Conservation (phyloP, 2,329 filamentous ascomycete species). For the Xylaria sp. region DNA sequence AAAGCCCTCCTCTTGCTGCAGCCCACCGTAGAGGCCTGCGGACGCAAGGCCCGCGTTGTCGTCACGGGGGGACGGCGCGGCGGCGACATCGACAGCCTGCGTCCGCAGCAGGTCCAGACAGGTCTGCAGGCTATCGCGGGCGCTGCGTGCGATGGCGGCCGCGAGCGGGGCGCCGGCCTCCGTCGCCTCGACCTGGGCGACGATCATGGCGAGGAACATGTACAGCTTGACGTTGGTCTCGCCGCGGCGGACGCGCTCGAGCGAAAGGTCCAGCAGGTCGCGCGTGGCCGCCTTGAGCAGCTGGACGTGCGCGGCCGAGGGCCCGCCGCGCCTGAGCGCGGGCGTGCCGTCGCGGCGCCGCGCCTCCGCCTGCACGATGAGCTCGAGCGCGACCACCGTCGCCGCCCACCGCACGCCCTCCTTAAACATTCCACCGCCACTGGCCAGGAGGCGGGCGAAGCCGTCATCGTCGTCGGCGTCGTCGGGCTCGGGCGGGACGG, state of each 20-base stretch:
- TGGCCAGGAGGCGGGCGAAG: conserved; percentile 42
- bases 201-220: conserved; percentile 43
- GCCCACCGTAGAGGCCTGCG: conserved; percentile 18
- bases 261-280: conserved; percentile 34
- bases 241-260: conserved; percentile 40
- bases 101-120: conserved; percentile 36
- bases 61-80: conserved; percentile 6
- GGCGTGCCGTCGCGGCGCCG: conserved; percentile 36
- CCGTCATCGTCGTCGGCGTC: too few relatives aligned
- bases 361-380: conserved; percentile 38
- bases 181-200: conserved; percentile 44
- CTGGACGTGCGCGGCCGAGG: conserved; percentile 34
- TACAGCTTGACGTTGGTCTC: conserved; percentile 50
- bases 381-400: conserved; percentile 40
- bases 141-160: conserved; percentile 35
- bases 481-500: conserved; percentile 42
- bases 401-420: conserved; percentile 42
- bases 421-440: conserved; percentile 46
- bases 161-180: conserved; percentile 33
- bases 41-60: conserved; percentile 25
- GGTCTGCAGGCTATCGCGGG: conserved; percentile 38
- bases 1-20: conserved; percentile 26
- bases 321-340: conserved; percentile 32
- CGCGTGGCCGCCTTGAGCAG: conserved; percentile 38
- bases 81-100: conserved; percentile 17